Conservation (phyloP, 1,284 basidiomycete species). For the Trichosporon coremiiforme region DNA sequence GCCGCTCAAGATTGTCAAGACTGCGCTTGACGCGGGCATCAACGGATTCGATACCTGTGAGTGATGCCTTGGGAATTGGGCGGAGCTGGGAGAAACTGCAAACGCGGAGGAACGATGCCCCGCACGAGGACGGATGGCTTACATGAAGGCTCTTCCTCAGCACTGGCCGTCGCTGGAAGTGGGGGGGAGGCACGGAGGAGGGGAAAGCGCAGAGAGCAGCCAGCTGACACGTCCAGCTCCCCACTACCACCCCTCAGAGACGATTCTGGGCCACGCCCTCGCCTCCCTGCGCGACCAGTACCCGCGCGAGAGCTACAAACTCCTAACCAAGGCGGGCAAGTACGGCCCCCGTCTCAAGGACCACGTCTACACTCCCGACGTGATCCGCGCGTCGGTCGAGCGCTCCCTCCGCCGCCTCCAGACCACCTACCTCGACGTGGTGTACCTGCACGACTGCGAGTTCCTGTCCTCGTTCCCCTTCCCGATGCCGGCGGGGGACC, state of each 20-base stretch:
- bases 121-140: no score
- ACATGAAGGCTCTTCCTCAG: no score
- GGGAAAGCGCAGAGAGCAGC: no score
- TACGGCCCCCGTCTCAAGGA: conserved; percentile 66
- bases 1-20: conserved; percentile 71
- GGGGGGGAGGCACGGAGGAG: no score
- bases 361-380: conserved; percentile 75
- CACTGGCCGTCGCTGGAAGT: no score
- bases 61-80: conserved; percentile 22
- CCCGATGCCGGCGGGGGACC: conserved; percentile 56
- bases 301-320: conserved; percentile 74
- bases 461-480: conserved; percentile 68
- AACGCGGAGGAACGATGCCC: no score
- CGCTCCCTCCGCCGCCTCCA: conserved; percentile 73
- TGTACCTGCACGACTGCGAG: conserved; percentile 92
- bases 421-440: conserved; percentile 79
- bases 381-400: conserved; percentile 70
- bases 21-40: conserved; percentile 85
- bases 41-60: conserved; percentile 79
- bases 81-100: no score
- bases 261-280: conserved; percentile 77
- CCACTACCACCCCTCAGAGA: conserved; percentile 89
- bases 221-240: conserved; percentile 46
- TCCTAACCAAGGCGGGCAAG: conserved; percentile 93
- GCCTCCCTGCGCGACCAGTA: conserved; percentile 68